Conservation (phyloP, 345 rosid genomes). For the Euphorbia pulcherrima region DNA sequence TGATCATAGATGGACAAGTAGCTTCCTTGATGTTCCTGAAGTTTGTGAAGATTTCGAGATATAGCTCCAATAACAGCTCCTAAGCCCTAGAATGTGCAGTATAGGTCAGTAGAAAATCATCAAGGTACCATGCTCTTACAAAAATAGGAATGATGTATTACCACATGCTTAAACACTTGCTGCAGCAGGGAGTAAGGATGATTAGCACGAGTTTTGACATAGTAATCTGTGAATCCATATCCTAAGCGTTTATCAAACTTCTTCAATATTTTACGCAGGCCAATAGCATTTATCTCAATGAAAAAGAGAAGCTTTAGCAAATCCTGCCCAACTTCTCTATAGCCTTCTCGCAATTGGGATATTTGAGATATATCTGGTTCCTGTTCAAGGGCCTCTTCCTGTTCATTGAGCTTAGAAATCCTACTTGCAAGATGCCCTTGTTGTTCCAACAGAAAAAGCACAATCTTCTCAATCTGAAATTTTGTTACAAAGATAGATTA, state of each 20-base stretch:
- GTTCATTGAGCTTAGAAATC: slow-evolving; percentile 57
- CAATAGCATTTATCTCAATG: slow-evolving; percentile 85
- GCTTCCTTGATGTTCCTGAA: slow-evolving; percentile 94
- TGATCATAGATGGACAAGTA: slow-evolving; percentile 88
- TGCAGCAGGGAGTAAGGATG: slow-evolving; percentile 99
- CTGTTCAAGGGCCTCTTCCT: slow-evolving; percentile 58
- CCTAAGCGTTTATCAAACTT: slow-evolving; percentile 96
- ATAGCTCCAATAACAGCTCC: slow-evolving; percentile 99
- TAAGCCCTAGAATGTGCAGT: slow-evolving; percentile 55
- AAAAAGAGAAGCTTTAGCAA: slow-evolving; percentile 77
- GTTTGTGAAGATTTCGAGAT: slow-evolving; percentile 97
- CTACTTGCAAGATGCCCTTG: slow-evolving; percentile 83
- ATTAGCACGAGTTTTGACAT: slow-evolving; percentile 91
- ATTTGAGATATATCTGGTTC: slow-evolving; percentile 64
- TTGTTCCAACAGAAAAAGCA: slow-evolving; percentile 92
- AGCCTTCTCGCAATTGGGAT: slow-evolving; percentile 64
- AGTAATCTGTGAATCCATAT: slow-evolving; percentile 83
- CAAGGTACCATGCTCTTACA: background rate
- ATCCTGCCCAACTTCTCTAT: slow-evolving; percentile 70
- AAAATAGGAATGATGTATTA: slow-evolving; percentile 33
- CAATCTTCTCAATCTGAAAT: slow-evolving; percentile 89
- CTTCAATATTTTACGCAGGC: slow-evolving; percentile 91
- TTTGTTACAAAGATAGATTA: slow-evolving; percentile 5
- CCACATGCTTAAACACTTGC: slow-evolving; percentile 99
- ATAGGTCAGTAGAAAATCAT: slow-evolving; percentile 16